Evolutionary conservation across 768 basidiomycete genomes (phyloP), one percentile per base, ranked within the genome.

Genomic region (Gautieria morchelliformis): DNA sequence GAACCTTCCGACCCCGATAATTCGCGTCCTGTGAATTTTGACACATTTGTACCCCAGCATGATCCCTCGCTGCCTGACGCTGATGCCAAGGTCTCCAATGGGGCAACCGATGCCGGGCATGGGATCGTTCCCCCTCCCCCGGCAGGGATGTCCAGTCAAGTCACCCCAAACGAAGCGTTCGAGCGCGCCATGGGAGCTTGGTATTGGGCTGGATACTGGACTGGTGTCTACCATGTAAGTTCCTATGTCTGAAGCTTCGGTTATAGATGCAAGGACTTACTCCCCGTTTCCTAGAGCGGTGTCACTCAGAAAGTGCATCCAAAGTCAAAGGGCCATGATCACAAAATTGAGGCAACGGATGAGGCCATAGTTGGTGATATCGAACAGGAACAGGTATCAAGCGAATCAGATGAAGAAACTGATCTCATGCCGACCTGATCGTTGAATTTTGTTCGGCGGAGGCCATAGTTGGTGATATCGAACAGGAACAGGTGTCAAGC

Each of bases 141-240:
- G 20, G 62, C 66, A 17, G 65, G 70, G 14, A 62, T 70, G 6
- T 74, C 70, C 8, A 61, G 66, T 2, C 71, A 72, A 67, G 78
- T 82, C 17, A 77, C 74, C 61, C 81, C 78, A 62, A 87, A 91
- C 60, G 86, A 91, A 63, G 87, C 87, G 1, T 91, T 91, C 68
- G 73, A 76, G 24, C 81, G 82, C 49, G 89, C 88, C 5, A 62
- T 89, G 64, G 78, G 76, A 32, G 87, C 89, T 17, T 89, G 86
- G 82, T 92, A 91, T 67, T 91, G 89, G 89, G 75, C 77, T 22
- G 89, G 89, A 19, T 92, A 91, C 67, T 92, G 89, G 88, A 89
- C 87, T 2, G 88, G 88, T 1, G 77, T 89, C 48, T 91, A 90
- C 65, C 84, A 91, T 66, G 89, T 87, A 63, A 40, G 62, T 59